Evolutionary conservation across 257 asterid species (phyloP), one percentile per base, ranked within the genome.

Genomic region (Nicotiana paniculata): DNA sequence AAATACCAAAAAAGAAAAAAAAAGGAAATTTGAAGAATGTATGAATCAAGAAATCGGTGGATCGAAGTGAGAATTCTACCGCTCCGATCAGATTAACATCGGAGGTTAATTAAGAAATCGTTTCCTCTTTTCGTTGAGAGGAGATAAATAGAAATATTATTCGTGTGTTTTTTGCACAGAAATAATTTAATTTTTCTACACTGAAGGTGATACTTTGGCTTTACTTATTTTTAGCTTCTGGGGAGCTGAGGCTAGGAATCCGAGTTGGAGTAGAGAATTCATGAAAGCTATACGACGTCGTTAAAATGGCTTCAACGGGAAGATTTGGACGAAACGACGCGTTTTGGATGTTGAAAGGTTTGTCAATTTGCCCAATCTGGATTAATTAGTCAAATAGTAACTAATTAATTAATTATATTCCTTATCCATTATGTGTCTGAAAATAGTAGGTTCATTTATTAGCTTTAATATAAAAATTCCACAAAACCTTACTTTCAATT

Each of bases 241-340:
- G 12, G 21, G 61, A 72, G 79, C 79, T 72, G 61, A 43, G 79
- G 79, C 79, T 72, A 39, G 79, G 61, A 72, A 70, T 43, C 58
- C 58, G 2, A 43, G 21, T 46, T 72, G 13, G 59, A 24, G n/a
- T 72, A 17, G 57, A 43, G n/a, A 57, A 57, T 57, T 43, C 18
- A 57, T 57, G 63, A 70, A 48, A 10, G 6, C 1, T 13, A 43
- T 46, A 48, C 62, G 79, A 24, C 61, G 79, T 3, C 79, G 62
- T 74, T 48, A 1, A 32, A 1, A 8, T 3, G 79, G 62, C 61
- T 74, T 74, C 1, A 4, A 24, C 6, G 2, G 15, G 79, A 24
- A 74, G 26, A 74, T 48, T 74, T 24, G 48, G 33, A 24, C 21
- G 21, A 8, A 74, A 74, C 79, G 39, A 48, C 15, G 79, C 62